Percentiles rank a stretch among this genome's conserved stretches.
phyloP scores from a whole-genome alignment of 2,329 filamentous ascomycete genomes.

The Claviceps paspali region DNA sequence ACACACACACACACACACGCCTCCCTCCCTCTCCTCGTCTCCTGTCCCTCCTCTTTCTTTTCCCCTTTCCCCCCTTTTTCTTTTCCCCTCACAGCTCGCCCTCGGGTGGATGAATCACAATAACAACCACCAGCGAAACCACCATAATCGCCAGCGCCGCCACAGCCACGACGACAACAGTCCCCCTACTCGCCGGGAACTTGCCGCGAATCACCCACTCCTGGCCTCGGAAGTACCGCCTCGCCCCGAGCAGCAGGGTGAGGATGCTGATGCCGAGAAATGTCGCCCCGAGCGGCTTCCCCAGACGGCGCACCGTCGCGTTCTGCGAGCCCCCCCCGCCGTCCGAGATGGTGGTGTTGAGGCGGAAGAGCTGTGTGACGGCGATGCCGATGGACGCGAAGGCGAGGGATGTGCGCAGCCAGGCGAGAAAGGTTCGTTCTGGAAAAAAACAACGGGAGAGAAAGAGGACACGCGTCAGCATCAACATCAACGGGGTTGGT shows the following conservation, averaged over 20 bases:
- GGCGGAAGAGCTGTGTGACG: constrained; percentile 70
- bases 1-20: too few relatives aligned
- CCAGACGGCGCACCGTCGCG: constrained; percentile 42
- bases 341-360: constrained; percentile 49
- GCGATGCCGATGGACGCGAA: constrained; percentile 75
- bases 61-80: too few relatives aligned
- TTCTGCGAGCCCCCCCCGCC: constrained; percentile 18
- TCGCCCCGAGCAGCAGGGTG: constrained; percentile 61
- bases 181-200: constrained; percentile 64
- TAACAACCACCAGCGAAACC: constrained; percentile 41
- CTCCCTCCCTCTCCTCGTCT: too few relatives aligned
- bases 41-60: too few relatives aligned
- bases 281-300: constrained; percentile 60
- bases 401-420: constrained; percentile 67
- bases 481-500: too few relatives aligned
- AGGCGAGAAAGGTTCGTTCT: constrained; percentile 78
- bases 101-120: constrained; percentile 34
- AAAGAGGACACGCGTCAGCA: too few relatives aligned
- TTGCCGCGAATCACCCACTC: constrained; percentile 68
- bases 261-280: constrained; percentile 65
- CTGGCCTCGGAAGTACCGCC: constrained; percentile 64
- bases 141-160: constrained; percentile 50
- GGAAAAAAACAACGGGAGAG: too few relatives aligned
- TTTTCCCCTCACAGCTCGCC: too few relatives aligned
- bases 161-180: constrained; percentile 52